Conservation (phyloP, 1,284 basidiomycete species). For the Malassezia sympodialis region DNA sequence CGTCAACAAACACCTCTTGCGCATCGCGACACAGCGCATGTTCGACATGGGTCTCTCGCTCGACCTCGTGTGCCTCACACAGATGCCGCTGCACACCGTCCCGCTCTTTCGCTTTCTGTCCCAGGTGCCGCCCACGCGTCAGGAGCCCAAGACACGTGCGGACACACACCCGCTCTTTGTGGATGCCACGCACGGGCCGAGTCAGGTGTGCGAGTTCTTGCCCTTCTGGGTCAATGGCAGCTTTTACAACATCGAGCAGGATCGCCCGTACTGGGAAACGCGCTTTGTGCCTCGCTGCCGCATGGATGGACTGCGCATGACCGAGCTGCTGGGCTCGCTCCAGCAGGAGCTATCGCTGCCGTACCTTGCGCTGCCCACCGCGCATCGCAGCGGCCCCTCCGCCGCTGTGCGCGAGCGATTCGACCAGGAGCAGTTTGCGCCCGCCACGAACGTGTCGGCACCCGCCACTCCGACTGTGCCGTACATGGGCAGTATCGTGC, state of each 20-base stretch:
- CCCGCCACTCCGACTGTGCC: not conserved
- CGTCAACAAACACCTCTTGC: conserved; percentile 77
- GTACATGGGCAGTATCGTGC: not conserved
- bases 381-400: conserved; percentile 17
- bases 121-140: conserved; percentile 23
- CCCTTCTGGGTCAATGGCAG: conserved; percentile 48
- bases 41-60: conserved; percentile 84
- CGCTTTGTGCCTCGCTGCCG: conserved; percentile 47
- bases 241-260: conserved; percentile 47
- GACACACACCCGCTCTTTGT: conserved; percentile 24
- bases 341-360: conserved; percentile 42
- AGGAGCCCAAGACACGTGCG: conserved; percentile 28
- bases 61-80: conserved; percentile 79
- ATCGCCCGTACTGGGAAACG: conserved; percentile 41
- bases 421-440: conserved; percentile 34
- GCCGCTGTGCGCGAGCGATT: conserved; percentile 30
- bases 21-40: conserved; percentile 88
- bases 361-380: conserved; percentile 30
- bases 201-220: conserved; percentile 35
- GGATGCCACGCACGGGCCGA: conserved; percentile 3
- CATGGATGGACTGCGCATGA: conserved; percentile 47
- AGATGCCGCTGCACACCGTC: conserved; percentile 79
- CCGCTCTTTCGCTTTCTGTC: conserved; percentile 48
- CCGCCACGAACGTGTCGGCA: conserved; percentile 10
- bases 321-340: conserved; percentile 45